Evolutionary conservation across 257 asterid genomes (phyloP).

Genomic region (Anisodus acutangulus): DNA sequence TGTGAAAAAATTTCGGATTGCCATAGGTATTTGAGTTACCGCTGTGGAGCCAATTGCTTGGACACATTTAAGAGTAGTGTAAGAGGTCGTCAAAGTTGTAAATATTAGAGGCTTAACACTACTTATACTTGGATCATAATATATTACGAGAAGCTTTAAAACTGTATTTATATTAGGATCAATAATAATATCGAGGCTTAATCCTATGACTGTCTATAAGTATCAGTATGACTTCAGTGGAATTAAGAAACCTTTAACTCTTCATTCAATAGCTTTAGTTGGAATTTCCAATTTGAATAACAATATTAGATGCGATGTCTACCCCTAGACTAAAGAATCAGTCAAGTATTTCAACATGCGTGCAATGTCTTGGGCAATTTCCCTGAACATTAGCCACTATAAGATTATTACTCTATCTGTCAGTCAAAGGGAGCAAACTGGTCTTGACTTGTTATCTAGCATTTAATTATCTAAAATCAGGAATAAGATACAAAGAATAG

Average conservation of each 20-base stretch:
- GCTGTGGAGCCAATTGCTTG: not conserved
- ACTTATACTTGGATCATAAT: no score
- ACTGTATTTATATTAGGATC: no score
- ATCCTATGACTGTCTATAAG: no score
- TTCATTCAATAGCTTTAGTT: no score
- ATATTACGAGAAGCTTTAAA: no score
- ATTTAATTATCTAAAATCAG: conserved; percentile 1
- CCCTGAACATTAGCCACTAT: not conserved
- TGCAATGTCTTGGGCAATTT: not conserved
- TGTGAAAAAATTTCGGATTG: not conserved
- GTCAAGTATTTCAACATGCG: no score
- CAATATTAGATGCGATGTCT: no score
- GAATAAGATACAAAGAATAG: not conserved
- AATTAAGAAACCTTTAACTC: no score
- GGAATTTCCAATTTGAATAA: not conserved
- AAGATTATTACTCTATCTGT: not conserved
- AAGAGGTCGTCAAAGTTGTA: not conserved
- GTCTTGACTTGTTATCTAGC: not conserved
- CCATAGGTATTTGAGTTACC: not conserved
- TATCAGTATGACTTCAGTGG: no score
- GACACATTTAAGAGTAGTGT: not conserved
- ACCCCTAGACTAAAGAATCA: no score
- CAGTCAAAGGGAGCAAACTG: not conserved
- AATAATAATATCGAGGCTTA: no score
- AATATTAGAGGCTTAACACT: no score